Conservation (phyloP, 176 grass and related monocot genomes). For the Rhynchospora breviuscula region DNA sequence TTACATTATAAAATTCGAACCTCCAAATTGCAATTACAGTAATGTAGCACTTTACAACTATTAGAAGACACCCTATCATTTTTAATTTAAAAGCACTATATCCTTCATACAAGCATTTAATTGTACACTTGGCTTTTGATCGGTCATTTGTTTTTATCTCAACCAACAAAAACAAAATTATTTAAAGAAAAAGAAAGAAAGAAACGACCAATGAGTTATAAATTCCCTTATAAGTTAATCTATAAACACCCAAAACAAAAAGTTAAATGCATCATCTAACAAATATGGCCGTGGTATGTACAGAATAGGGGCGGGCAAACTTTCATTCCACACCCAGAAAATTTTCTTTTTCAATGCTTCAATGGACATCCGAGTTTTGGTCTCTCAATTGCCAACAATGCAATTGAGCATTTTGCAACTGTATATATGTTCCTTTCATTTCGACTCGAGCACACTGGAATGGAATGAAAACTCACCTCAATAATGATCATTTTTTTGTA, state of each 20-base stretch:
- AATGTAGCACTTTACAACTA: neutral
- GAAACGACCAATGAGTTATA: neutral
- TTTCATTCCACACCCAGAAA: conserved; percentile 5
- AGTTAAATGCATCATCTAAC: neutral
- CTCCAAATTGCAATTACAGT: neutral
- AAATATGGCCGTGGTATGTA: neutral
- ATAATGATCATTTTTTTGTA: neutral
- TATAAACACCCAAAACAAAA: conserved; percentile 1
- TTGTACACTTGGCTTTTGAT: neutral
- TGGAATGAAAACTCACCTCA: conserved; percentile 5
- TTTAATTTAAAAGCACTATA: neutral
- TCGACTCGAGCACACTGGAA: neutral
- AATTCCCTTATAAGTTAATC: conserved; percentile 1
- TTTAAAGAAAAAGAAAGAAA: too few relatives aligned
- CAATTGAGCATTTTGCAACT: neutral
- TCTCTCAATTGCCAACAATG: neutral
- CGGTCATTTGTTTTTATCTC: too few relatives aligned
- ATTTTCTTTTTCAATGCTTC: neutral
- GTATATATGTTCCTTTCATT: neutral
- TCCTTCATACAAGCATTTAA: neutral
- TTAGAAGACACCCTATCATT: neutral
- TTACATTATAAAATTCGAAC: neutral
- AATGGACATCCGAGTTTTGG: too few relatives aligned
- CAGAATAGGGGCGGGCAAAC: neutral
- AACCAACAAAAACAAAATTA: too few relatives aligned